Evolutionary conservation across 768 basidiomycete genomes (phyloP), one percentile per base, ranked within the genome.

Genomic region (Mrakia gelida): DNA sequence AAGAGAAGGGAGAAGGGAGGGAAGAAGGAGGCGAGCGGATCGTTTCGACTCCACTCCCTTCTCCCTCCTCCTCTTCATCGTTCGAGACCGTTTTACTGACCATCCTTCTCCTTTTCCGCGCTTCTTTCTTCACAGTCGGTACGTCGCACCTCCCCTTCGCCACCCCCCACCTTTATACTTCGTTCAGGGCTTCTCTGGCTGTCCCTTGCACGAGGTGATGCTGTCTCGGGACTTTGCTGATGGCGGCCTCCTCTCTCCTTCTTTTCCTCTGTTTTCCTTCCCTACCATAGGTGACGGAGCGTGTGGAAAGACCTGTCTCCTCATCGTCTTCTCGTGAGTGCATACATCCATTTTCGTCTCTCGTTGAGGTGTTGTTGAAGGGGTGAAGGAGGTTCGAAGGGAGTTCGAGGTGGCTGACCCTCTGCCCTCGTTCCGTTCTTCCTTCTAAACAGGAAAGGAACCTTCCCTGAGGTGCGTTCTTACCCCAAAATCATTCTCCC

Each of bases 261-360:
- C 70, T 26, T 3, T 16, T 43, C 54, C 23, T 41, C 28, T 43
- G 9, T n/a, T 75, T 15, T 71, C 54, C 49, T 32, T 26, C 43
- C 54, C 32, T 70, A 1, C 56, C 15, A 6, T 26, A 77, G 79
- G 81, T 49, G 95, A 96, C 87, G 95, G 95, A 89, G 94, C 93
- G 86, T 95, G 93, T 82, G 94, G 93, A 87, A 94, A 95, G 71
- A 79, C 78, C 78, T 79, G 78, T 75, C 75, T 79, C 18, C 75
- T 79, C 23, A 79, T 79, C 38, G 78, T 79, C 70, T 79, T 79
- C 75, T 71, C 73, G 77, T 78, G 72, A 41, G 77, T 74, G 34
- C 32, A 67, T 18, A 6, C 52, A 15, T 18, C 68, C 18, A 1
- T 7, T 11, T 23, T 65, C n/a, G 4, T 67, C 62, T 75, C n/a